Evolutionary conservation across 345 rosid genomes (phyloP).

Genomic region (Ceriops decandra): DNA sequence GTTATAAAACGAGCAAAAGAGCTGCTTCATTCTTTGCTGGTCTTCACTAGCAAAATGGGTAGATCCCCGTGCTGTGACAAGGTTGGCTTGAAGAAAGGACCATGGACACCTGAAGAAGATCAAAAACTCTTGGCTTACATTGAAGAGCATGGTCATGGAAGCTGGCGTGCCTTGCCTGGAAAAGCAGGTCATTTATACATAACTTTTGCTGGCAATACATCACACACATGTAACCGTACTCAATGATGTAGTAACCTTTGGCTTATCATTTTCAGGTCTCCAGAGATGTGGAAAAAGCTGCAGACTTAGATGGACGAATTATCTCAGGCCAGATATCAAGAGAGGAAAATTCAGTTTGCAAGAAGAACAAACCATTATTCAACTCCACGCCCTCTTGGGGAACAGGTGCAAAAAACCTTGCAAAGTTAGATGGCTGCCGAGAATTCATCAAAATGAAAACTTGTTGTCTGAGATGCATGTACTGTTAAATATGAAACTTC

Average conservation of each 20-base stretch:
- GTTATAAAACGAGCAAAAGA: constrained; percentile 23
- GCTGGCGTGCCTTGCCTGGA: constrained; percentile 85
- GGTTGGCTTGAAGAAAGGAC: constrained; percentile 89
- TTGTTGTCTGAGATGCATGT: too few relatives aligned
- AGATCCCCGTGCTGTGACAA: constrained; percentile 48
- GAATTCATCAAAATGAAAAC: too few relatives aligned
- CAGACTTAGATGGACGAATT: constrained; percentile 94
- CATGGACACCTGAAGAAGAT: constrained; percentile 96
- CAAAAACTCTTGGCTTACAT: constrained; percentile 86
- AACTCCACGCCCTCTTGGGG: constrained; percentile 92
- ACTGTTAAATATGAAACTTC: too few relatives aligned
- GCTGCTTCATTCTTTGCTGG: constrained; percentile 15
- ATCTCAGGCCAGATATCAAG: constrained; percentile 86
- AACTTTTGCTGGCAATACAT: too few relatives aligned
- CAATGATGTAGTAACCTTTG: not conserved
- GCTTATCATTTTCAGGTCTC: constrained; percentile 43
- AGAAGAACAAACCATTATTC: constrained; percentile 94
- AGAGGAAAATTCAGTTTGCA: constrained; percentile 87
- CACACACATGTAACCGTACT: too few relatives aligned
- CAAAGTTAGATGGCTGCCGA: not conserved
- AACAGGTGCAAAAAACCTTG: constrained; percentile 48
- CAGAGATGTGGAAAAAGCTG: constrained; percentile 95
- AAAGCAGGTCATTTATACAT: constrained; percentile 63
- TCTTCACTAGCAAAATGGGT: constrained; percentile 20
- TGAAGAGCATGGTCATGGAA: constrained; percentile 92